A percentile compares a stretch with the other conserved stretches of the same genome.
These are phyloP conservation scores for Wickerhamomyces sydowiorum DNA, from an alignment of 805 yeast genomes.

Conservation along the genomic window DNA sequence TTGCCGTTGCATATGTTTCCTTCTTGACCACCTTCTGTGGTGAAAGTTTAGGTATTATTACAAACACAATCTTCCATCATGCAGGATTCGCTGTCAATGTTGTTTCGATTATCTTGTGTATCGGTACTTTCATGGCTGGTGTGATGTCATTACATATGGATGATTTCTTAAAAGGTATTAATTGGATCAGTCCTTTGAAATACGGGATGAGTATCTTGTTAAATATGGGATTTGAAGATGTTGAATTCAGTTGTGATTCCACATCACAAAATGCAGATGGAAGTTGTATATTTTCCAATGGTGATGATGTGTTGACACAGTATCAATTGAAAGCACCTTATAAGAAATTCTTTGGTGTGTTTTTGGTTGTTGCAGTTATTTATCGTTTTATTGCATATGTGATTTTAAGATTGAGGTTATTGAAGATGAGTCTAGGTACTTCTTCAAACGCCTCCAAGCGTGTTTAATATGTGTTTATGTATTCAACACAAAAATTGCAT, in stretches of 20 bases:
- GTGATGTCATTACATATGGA: conserved; percentile 71
- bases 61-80: conserved; percentile 63
- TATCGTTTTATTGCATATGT: conserved; percentile 31
- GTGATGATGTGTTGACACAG: conserved; percentile 48
- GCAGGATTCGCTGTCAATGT: conserved; percentile 74
- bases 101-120: conserved; percentile 53
- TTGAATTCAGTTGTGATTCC: conserved; percentile 43
- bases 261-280: conserved; percentile 23
- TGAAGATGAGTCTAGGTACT: background rate
- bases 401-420: background rate
- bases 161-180: conserved; percentile 57
- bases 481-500: no score
- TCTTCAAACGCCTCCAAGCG: background rate
- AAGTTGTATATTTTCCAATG: conserved; percentile 44
- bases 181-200: conserved; percentile 66
- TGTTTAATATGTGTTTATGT: no score
- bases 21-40: conserved; percentile 63
- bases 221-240: conserved; percentile 50
- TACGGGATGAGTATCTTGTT: conserved; percentile 59
- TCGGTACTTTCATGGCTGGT: conserved; percentile 79
- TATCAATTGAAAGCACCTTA: conserved; percentile 33
- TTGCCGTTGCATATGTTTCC: conserved; percentile 51
- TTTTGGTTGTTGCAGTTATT: conserved; percentile 29
- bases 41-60: conserved; percentile 73
- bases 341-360: conserved; percentile 27